Base-by-base conservation (phyloP, 306 rosid species). In the Quercus cerris region DNA sequence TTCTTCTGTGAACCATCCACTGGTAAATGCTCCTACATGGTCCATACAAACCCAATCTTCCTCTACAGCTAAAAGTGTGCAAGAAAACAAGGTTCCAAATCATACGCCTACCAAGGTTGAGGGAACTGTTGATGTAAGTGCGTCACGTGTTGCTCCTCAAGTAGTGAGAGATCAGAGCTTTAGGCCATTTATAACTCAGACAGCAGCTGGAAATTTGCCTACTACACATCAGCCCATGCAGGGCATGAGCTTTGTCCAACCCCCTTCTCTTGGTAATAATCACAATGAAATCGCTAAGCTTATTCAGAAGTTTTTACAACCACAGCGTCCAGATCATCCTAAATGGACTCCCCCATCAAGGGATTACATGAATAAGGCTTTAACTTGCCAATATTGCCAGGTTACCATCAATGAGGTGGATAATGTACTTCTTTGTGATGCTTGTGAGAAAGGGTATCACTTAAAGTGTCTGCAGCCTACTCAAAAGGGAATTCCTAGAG, bases 261-360 rank as follows among this genome's bases (percentile, higher is more conserved):
- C 91, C 77, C 84, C 97, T 86, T 57, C 87, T 27, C 77, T 84
- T 89, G 80, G 92, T 77, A 90, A 76, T 72, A 85, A 83, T 80
- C 99, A 95, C 71, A 38, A 81, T 75, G 99, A 95, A 49, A 88
- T 95, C 83, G 94, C 92, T 27, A 95, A 80, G 87, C 68, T 87
- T 79, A 90, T 95, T 82, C 98, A 93, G 88, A 95, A 85, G 82
- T 66, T 95, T 69, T 80, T 95, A 74, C 94, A 85, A 66, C 98
- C 97, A 75, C 92, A 93, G 87, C 83, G 71, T 79, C 99, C 98
- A 3, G 91, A 87, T 56, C 90, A 84, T 81, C 99, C 98, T 78
- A 88, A 91, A 14, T 95, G 99, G 99, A 93, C 86, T 85, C 99
- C 97, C 85, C 99, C 99, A 1, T 95, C 99, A 66, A 93, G 99